Evolutionary conservation across 106 monocot species (phyloP).

Genomic region (Phalaenopsis equestris): DNA sequence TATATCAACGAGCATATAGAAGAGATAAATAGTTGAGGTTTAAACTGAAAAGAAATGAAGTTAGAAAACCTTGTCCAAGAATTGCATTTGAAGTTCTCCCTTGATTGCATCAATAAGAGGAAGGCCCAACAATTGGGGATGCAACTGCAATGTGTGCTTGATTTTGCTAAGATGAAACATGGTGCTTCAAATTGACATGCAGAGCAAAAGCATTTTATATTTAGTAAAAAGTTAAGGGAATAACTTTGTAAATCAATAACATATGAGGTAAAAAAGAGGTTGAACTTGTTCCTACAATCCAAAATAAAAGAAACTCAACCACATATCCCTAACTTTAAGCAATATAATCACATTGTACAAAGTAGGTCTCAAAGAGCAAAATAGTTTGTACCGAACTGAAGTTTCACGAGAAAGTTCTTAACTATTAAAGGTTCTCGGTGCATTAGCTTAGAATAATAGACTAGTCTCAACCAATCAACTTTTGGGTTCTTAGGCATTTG

Average conservation of each 20-base stretch:
- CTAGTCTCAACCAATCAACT: too few relatives aligned
- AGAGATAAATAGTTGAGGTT: background rate
- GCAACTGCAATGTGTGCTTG: conserved; percentile 48
- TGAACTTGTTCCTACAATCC: background rate
- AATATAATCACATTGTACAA: background rate
- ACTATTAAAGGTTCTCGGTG: background rate
- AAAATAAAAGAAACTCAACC: background rate
- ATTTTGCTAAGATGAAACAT: conserved; percentile 80
- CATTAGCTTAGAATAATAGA: too few relatives aligned
- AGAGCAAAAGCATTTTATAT: background rate
- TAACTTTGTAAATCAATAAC: background rate
- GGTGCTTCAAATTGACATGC: conserved; percentile 12
- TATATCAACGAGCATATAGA: background rate
- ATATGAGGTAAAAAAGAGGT: background rate
- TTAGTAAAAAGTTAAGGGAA: background rate
- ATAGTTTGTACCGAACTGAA: background rate
- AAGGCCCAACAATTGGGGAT: conserved; percentile 57
- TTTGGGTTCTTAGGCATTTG: too few relatives aligned
- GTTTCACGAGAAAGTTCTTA: background rate
- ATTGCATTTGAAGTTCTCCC: conserved; percentile 60
- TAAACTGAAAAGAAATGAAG: background rate
- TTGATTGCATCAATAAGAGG: conserved; percentile 61
- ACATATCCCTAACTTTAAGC: background rate
- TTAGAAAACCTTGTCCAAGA: conserved; percentile 69
- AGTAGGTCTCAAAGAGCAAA: background rate